A percentile compares a stretch with the other conserved stretches of the same genome.
Conservation (phyloP, 768 basidiomycete genomes). For the Mycena crocata region DNA sequence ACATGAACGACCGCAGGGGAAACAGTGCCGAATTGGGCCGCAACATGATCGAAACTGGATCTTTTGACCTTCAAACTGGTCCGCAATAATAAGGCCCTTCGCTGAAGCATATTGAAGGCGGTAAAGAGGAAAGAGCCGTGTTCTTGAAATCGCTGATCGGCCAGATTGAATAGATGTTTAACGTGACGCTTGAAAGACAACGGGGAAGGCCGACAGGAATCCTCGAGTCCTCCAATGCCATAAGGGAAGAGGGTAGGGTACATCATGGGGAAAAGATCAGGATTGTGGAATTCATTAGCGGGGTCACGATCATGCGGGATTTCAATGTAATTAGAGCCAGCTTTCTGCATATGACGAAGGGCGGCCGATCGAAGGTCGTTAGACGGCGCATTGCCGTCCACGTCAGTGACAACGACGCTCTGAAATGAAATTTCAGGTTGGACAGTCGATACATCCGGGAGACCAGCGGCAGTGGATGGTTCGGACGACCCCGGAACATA, state of each 20-base stretch:
- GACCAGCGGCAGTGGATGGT: constrained; percentile 9
- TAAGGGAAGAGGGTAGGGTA: constrained; percentile 44
- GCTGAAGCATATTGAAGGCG: constrained; percentile 43
- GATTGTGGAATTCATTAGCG: constrained; percentile 40
- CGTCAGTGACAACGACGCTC: background rate
- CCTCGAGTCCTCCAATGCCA: constrained; percentile 40
- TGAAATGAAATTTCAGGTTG: background rate
- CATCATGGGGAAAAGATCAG: constrained; percentile 37
- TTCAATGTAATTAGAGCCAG: constrained; percentile 22
- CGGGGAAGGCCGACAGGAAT: background rate
- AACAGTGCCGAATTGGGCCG: constrained; percentile 20
- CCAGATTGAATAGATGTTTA: constrained; percentile 32
- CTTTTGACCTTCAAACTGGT: constrained; percentile 36
- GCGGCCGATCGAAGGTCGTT: background rate
- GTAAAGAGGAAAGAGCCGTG: constrained; percentile 42
- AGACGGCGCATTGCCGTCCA: background rate
- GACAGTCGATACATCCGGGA: constrained; percentile 16
- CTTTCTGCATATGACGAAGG: background rate
- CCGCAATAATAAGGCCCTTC: constrained; percentile 32
- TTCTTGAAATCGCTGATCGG: constrained; percentile 35
- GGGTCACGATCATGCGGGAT: constrained; percentile 34
- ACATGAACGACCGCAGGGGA: constrained; percentile 1
- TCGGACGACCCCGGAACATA: constrained; percentile 42
- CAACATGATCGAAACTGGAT: constrained; percentile 26
- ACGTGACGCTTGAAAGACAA: constrained; percentile 34